Percentiles rank a stretch among this genome's conserved stretches.
Conservation (phyloP, 1,139 yeast genomes). For the Candida tropicalis region DNA sequence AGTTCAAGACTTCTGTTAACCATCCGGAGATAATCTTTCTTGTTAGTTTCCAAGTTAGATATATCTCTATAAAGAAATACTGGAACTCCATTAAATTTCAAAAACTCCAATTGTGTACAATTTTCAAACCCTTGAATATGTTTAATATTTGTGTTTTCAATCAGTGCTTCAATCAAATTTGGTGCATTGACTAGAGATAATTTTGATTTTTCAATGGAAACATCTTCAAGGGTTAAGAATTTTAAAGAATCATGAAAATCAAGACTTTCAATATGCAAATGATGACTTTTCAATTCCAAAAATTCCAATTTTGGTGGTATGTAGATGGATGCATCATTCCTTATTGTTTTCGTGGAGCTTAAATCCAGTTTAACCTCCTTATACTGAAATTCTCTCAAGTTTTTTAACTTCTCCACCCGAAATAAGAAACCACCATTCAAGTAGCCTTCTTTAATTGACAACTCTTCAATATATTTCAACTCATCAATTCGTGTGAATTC, state of each 20-base stretch:
- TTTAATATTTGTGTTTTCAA: background rate
- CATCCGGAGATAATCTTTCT: background rate
- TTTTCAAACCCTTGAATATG: background rate
- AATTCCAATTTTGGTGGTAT: slow-evolving; percentile 1
- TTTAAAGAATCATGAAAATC: background rate
- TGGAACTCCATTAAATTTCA: background rate
- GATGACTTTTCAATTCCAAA: background rate
- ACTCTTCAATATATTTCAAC: background rate
- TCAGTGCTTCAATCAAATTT: background rate
- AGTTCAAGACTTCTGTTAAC: no score
- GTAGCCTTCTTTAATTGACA: background rate
- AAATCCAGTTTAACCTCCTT: background rate
- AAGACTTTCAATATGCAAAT: background rate
- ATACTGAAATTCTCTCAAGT: background rate
- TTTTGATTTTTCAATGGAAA: background rate
- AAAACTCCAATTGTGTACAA: background rate
- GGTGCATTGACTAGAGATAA: background rate
- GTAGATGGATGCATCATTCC: no score
- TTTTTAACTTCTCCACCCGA: background rate
- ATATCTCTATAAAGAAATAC: background rate
- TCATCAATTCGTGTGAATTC: background rate
- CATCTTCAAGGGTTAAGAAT: background rate
- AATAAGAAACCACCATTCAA: background rate
- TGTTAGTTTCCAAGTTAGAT: background rate
- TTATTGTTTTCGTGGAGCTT: background rate